phyloP scores from a whole-genome alignment of 2,329 filamentous ascomycete species.

The Fusarium sp. region DNA sequence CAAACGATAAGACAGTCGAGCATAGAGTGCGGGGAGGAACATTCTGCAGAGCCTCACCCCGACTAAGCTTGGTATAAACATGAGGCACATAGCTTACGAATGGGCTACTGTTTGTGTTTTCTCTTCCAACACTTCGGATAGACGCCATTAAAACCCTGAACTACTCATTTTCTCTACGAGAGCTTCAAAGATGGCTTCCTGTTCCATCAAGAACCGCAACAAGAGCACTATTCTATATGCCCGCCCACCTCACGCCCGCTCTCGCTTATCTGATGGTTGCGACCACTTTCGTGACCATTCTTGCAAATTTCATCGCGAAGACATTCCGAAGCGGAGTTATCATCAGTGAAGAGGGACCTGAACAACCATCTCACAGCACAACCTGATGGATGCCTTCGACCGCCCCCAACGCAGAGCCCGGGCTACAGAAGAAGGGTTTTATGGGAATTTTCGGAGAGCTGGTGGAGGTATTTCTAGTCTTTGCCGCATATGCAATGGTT shows the following conservation, averaged over 20 bases:
- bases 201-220: neutral
- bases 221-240: neutral
- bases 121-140: neutral
- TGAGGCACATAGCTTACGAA: neutral
- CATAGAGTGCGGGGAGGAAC: neutral
- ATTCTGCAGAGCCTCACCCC: neutral
- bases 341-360: neutral
- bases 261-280: neutral
- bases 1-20: neutral
- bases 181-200: neutral
- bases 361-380: neutral
- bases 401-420: neutral
- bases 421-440: neutral
- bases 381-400: neutral
- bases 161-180: neutral
- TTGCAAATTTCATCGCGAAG: neutral
- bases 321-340: neutral
- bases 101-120: neutral
- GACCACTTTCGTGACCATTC: neutral
- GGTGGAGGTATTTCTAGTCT: neutral
- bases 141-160: neutral
- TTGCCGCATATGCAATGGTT: neutral
- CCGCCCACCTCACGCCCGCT: neutral
- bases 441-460: neutral
- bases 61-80: neutral